Conservation (phyloP, 495 filamentous ascomycete genomes). For the Cryomyces antarcticus region DNA sequence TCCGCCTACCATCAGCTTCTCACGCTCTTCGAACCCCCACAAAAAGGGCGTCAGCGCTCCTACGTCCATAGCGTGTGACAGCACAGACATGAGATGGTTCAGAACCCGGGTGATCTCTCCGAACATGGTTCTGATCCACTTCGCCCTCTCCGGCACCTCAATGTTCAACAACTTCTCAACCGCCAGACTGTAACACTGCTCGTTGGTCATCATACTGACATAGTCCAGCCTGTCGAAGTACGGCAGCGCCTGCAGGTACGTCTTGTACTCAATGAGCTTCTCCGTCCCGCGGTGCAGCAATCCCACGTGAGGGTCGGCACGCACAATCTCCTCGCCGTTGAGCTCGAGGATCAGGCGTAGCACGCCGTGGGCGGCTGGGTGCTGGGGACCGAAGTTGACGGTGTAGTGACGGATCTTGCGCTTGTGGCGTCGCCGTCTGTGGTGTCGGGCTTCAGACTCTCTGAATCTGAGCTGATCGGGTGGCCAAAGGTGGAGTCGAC, state of each 20-base stretch:
- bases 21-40: slow-evolving; percentile 99
- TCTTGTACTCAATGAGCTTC: slow-evolving; percentile 99
- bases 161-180: slow-evolving; percentile 97
- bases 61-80: slow-evolving; percentile 99
- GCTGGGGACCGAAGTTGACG: slow-evolving; percentile 98
- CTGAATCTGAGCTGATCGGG: slow-evolving; percentile 27
- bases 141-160: slow-evolving; percentile 86
- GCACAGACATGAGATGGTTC: slow-evolving; percentile 95
- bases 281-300: slow-evolving; percentile 93
- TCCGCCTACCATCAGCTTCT: slow-evolving; percentile 73
- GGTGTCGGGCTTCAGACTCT: slow-evolving; percentile 23
- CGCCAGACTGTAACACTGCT: slow-evolving; percentile 88
- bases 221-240: slow-evolving; percentile 99
- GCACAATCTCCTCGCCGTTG: slow-evolving; percentile 93
- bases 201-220: slow-evolving; percentile 99
- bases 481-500: slow-evolving; percentile 36
- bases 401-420: slow-evolving; percentile 97
- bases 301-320: slow-evolving; percentile 91
- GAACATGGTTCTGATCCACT: slow-evolving; percentile 93
- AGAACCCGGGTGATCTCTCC: slow-evolving; percentile 86
- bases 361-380: slow-evolving; percentile 97
- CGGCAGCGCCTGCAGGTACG: slow-evolving; percentile 90
- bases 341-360: slow-evolving; percentile 92
- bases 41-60: slow-evolving; percentile 95
- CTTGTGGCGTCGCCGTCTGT: slow-evolving; percentile 17